A percentile compares a stretch with the other conserved stretches of the same genome.
Evolutionary conservation across 768 basidiomycete genomes (phyloP).

Genomic region (Lentinula guzmanii): DNA sequence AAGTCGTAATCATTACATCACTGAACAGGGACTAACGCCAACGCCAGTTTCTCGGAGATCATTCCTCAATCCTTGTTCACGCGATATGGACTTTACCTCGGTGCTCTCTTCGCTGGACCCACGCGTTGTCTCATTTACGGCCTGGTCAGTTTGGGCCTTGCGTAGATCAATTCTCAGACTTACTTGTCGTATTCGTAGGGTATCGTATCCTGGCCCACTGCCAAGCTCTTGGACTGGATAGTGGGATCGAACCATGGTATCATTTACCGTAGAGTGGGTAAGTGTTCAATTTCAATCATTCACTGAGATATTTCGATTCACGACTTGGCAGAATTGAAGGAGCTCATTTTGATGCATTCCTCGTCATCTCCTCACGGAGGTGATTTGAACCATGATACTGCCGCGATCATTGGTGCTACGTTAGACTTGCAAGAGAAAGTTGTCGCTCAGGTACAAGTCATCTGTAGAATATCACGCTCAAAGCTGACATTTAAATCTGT

Average conservation of each 20-base stretch:
- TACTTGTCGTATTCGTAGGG: constrained; percentile 33
- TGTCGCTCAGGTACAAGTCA: constrained; percentile 48
- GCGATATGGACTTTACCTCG: constrained; percentile 82
- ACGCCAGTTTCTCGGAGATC: constrained; percentile 76
- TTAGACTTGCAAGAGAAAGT: constrained; percentile 88
- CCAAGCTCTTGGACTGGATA: constrained; percentile 71
- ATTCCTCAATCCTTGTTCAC: constrained; percentile 91
- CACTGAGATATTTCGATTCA: background rate
- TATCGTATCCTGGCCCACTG: constrained; percentile 78
- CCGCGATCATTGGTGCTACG: constrained; percentile 86
- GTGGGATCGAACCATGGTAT: constrained; percentile 87
- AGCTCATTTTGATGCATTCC: constrained; percentile 85
- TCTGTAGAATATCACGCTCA: background rate
- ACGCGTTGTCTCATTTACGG: constrained; percentile 63
- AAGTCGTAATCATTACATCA: constrained; percentile 24
- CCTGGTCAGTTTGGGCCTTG: constrained; percentile 37
- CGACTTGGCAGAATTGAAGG: constrained; percentile 62
- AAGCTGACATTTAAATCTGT: background rate
- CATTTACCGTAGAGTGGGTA: constrained; percentile 74
- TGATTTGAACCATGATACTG: constrained; percentile 81
- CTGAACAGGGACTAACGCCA: background rate
- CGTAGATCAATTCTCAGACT: background rate
- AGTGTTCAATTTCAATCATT: background rate
- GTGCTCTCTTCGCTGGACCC: constrained; percentile 77
- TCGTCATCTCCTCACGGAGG: constrained; percentile 70